These are phyloP conservation scores for Tetracladium maxilliforme DNA, from an alignment of 2,329 filamentous ascomycete genomes.

Conservation along the genomic window DNA sequence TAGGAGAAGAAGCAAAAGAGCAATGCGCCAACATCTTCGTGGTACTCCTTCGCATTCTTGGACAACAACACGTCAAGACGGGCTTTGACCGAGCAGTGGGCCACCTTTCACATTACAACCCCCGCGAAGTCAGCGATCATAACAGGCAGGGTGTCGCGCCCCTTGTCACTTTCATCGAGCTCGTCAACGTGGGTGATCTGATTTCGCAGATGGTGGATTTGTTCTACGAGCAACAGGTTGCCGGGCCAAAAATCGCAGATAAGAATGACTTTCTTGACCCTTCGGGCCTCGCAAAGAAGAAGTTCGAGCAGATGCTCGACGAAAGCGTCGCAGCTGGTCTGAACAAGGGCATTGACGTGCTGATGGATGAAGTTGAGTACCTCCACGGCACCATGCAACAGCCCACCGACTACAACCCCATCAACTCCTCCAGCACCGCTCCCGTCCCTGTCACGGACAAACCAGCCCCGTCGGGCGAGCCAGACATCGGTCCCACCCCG, in stretches of 20 bases:
- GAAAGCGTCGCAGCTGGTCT: conserved; percentile 90
- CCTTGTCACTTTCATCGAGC: conserved; percentile 86
- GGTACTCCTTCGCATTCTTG: conserved; percentile 66
- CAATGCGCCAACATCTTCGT: conserved; percentile 89
- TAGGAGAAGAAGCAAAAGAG: conserved; percentile 69
- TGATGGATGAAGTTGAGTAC: conserved; percentile 98
- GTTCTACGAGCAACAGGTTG: conserved; percentile 92
- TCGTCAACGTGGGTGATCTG: conserved; percentile 94
- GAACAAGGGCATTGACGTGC: conserved; percentile 93
- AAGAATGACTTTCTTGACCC: conserved; percentile 90
- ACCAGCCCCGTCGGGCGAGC: conserved; percentile 14
- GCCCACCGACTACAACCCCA: conserved; percentile 82
- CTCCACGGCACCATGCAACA: conserved; percentile 77
- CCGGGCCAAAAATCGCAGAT: conserved; percentile 68
- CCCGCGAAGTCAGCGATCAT: conserved; percentile 63
- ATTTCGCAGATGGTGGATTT: conserved; percentile 99
- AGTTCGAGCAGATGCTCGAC: conserved; percentile 96
- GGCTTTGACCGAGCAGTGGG: conserved; percentile 88
- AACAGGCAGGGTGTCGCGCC: conserved; percentile 64
- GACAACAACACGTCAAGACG: conserved; percentile 74
- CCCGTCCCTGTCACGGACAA: conserved; percentile 23
- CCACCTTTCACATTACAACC: conserved; percentile 84
- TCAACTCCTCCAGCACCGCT: too few relatives aligned
- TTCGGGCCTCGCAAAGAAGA: conserved; percentile 88
- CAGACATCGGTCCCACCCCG: conserved; percentile 58